Base-by-base conservation (phyloP, 805 yeast species). In the Ogataea ganodermae region DNA sequence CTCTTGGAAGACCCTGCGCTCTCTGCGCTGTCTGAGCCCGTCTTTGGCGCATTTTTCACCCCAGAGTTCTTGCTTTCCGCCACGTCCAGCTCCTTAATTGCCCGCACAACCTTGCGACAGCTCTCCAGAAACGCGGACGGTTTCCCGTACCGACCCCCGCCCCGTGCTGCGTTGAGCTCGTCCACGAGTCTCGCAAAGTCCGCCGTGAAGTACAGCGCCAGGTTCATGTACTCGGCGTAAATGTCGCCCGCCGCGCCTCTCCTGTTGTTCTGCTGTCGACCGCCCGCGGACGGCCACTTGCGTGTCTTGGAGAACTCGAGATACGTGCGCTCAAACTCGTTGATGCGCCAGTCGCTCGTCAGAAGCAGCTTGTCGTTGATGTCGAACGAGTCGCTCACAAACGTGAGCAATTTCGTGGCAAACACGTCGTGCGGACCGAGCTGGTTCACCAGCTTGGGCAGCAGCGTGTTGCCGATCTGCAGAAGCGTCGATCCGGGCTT, bases 401-500 rank as follows among this genome's bases (percentile, higher is more conserved):
- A 59, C 3, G 43, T 35, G 4, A 63, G 49, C 21, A 65, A 50
- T 12, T 56, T 50, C 3, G 64, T 46, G 0, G 62, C 49, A 48
- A 58, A 57, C 2, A 51, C 32, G 37, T 64, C 67, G 32, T 59
- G 48, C 7, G 59, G 52, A 28, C 48, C 44, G 22, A 59, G 44
- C 45, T 54, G 60, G 35, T 41, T 45, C 8, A 49, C 30, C 30
- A 60, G 41, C 36, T 52, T 53, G 2, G 60, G 57, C 17, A 61
- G 44, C 8, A 66, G 27, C 18, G 48, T 56, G 46, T 65, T 62
- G 13, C 63, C 67, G 4, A 65, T 43, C 17, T 57, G 63, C 3
- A 67, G 47, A 6, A 66, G 46, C 16, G 59, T 58, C 8, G 68
- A 58, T 3, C 71, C 71, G 8, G 70, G 68, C 49, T 62, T 63